Percentiles rank a stretch among this genome's conserved stretches.
phyloP scores from a whole-genome alignment of 2,329 filamentous ascomycete species.

The Ustulina deusta region DNA sequence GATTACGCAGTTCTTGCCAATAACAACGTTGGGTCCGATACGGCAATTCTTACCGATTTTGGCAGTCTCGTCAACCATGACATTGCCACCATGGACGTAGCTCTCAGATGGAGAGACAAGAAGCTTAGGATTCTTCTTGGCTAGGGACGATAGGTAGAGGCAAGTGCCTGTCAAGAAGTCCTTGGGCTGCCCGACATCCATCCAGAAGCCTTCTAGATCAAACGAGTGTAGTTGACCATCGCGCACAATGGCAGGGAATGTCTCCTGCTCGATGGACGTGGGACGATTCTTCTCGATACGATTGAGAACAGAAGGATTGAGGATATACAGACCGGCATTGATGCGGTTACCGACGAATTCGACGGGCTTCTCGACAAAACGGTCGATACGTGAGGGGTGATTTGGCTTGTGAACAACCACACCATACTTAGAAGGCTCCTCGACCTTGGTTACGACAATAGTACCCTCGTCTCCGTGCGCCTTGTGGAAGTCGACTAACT shows the following conservation, averaged over 20 bases:
- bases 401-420: conserved; percentile 97
- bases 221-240: conserved; percentile 95
- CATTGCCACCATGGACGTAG: conserved; percentile 92
- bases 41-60: conserved; percentile 99
- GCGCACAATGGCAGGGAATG: conserved; percentile 91
- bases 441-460: conserved; percentile 98
- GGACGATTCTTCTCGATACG: conserved; percentile 92
- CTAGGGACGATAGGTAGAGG: conserved; percentile 91
- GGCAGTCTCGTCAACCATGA: conserved; percentile 91
- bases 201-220: conserved; percentile 98
- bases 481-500: conserved; percentile 93
- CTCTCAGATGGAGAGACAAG: conserved; percentile 79
- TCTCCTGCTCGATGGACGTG: conserved; percentile 98
- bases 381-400: conserved; percentile 91
- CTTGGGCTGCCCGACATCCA: conserved; percentile 99
- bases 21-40: conserved; percentile 96
- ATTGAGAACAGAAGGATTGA: conserved; percentile 90
- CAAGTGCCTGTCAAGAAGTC: conserved; percentile 97
- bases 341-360: conserved; percentile 99
- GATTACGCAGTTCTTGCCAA: conserved; percentile 91
- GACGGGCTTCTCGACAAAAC: conserved; percentile 99
- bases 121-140: conserved; percentile 89
- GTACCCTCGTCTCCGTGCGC: conserved; percentile 94
- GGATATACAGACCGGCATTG: conserved; percentile 98
- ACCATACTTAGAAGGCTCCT: conserved; percentile 99